These are phyloP conservation scores for Alternaria sp. DNA, from an alignment of 2,329 filamentous ascomycete genomes.

Conservation along the genomic window DNA sequence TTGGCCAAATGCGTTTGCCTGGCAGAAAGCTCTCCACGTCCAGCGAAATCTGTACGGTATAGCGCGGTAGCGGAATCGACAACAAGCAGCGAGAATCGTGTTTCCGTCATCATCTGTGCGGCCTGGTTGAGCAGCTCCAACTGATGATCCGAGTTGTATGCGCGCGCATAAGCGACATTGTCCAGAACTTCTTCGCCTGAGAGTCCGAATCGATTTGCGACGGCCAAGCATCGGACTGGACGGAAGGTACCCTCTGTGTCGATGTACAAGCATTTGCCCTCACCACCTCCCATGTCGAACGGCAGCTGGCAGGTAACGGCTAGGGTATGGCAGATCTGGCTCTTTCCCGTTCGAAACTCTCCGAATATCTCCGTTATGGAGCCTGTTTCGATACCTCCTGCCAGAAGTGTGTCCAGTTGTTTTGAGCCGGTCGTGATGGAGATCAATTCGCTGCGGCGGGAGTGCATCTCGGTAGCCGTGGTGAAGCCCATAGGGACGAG, in stretches of 20 bases:
- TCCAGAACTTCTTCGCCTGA: constrained; percentile 97
- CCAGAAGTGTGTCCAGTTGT: constrained; percentile 91
- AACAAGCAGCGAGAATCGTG: constrained; percentile 91
- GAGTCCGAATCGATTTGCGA: constrained; percentile 91
- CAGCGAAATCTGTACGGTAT: constrained; percentile 95
- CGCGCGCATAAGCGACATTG: constrained; percentile 96
- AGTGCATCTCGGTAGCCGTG: constrained; percentile 98
- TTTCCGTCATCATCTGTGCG: constrained; percentile 99
- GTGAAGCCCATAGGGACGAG: constrained; percentile 99
- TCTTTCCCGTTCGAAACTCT: constrained; percentile 97
- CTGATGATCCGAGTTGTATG: constrained; percentile 98
- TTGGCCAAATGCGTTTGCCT: constrained; percentile 88
- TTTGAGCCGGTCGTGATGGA: constrained; percentile 98
- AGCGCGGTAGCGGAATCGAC: constrained; percentile 96
- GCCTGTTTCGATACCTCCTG: constrained; percentile 93
- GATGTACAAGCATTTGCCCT: constrained; percentile 98
- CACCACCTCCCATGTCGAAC: constrained; percentile 98
- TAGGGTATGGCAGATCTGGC: constrained; percentile 97
- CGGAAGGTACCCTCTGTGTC: constrained; percentile 96
- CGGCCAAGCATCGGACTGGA: constrained; percentile 86
- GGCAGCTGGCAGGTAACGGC: constrained; percentile 97
- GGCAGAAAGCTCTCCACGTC: constrained; percentile 95
- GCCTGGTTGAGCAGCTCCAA: constrained; percentile 94
- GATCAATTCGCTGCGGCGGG: constrained; percentile 93
- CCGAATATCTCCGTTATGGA: constrained; percentile 98